These are phyloP conservation scores for Starmerella riodocensis DNA, from an alignment of 805 yeast genomes.

Conservation along the genomic window DNA sequence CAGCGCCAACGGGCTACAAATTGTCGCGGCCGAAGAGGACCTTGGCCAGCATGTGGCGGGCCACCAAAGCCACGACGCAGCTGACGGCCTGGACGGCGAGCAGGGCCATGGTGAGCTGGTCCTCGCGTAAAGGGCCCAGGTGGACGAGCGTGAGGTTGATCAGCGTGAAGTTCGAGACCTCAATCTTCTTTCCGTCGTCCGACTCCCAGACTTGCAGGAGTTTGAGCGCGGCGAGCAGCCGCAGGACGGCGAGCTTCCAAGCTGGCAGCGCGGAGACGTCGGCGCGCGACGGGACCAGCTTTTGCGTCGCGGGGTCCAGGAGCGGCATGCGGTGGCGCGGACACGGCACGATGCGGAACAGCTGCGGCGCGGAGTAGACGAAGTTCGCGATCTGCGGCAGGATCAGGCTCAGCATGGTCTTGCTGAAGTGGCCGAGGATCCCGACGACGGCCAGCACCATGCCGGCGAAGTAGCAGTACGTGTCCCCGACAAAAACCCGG, in stretches of 20 bases:
- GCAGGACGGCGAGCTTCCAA: conserved; percentile 28
- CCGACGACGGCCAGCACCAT: conserved; percentile 98
- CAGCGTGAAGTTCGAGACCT: conserved; percentile 71
- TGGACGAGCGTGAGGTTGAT: conserved; percentile 72
- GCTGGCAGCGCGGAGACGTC: conserved; percentile 22
- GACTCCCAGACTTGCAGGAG: conserved; percentile 36
- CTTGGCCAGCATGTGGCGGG: conserved; percentile 76
- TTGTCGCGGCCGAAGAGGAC: conserved; percentile 84
- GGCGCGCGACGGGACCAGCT: conserved; percentile 56
- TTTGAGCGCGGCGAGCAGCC: conserved; percentile 35
- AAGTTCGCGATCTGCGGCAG: conserved; percentile 87
- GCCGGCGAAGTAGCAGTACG: conserved; percentile 95
- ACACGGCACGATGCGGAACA: conserved; percentile 75
- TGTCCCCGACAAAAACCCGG: conserved; percentile 89
- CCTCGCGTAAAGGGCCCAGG: conserved; percentile 87
- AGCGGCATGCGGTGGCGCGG: conserved; percentile 91
- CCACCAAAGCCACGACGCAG: conserved; percentile 53
- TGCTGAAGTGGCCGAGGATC: conserved; percentile 89
- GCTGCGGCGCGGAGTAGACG: conserved; percentile 80
- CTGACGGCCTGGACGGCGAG: conserved; percentile 48
- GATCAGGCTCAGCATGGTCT: conserved; percentile 74
- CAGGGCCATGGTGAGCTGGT: conserved; percentile 48
- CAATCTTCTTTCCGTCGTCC: conserved; percentile 25
- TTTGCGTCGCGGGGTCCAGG: conserved; percentile 52
- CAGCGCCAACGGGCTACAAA: no score